Evolutionary conservation across 768 basidiomycete species (phyloP).

Genomic region (Naematelia encephala): DNA sequence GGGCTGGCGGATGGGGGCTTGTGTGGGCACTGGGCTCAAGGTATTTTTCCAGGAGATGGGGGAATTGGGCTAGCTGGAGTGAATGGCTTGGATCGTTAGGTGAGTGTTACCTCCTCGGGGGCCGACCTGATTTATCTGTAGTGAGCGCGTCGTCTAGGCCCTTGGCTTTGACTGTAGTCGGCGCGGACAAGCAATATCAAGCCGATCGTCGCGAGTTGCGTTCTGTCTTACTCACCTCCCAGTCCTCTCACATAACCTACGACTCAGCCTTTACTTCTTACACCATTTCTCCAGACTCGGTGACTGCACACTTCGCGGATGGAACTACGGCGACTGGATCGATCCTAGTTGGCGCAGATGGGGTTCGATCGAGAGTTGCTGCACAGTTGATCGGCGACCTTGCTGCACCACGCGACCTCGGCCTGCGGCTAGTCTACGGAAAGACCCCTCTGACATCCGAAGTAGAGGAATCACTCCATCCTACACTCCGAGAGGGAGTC

Average conservation of each 20-base stretch:
- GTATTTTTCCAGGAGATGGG: too few relatives aligned
- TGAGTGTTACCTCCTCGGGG: too few relatives aligned
- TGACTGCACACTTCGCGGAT: conserved; percentile 21
- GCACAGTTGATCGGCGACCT: conserved; percentile 7
- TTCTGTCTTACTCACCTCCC: conserved; percentile 6
- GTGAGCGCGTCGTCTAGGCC: too few relatives aligned
- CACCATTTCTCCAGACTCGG: background rate
- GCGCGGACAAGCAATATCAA: conserved; percentile 4
- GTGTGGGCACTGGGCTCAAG: too few relatives aligned
- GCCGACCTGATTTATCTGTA: background rate
- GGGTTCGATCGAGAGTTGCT: conserved; percentile 13
- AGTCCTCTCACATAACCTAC: conserved; percentile 3
- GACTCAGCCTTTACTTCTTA: conserved; percentile 9
- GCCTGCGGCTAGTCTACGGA: conserved; percentile 20
- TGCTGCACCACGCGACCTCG: conserved; percentile 7
- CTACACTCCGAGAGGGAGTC: conserved; percentile 2
- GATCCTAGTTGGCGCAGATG: conserved; percentile 26
- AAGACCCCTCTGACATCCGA: conserved; percentile 14
- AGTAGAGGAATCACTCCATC: conserved; percentile 4
- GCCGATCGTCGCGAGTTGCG: conserved; percentile 19
- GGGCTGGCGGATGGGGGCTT: background rate
- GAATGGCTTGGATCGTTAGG: too few relatives aligned
- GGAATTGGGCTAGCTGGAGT: too few relatives aligned
- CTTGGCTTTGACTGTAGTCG: background rate
- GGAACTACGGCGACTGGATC: conserved; percentile 16